Evolutionary conservation across 441 rosid genomes (phyloP).

Genomic region (Eutrema salsugineum): DNA sequence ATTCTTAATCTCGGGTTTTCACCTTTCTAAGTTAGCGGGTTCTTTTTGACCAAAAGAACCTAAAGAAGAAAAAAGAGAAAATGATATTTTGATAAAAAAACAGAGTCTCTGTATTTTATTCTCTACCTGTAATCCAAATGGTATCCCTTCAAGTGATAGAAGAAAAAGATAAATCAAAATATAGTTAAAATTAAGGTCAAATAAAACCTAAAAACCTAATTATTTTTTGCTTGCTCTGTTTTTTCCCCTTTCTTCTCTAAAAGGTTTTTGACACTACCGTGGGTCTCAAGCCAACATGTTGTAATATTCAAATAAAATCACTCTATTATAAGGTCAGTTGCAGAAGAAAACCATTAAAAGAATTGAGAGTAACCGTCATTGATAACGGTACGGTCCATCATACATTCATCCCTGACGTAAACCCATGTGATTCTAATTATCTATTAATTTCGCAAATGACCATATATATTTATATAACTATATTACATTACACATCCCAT

Average conservation of each 20-base stretch:
- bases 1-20: not conserved
- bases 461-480: not conserved
- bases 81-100: too few species aligned
- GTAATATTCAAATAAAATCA: not conserved
- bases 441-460: not conserved
- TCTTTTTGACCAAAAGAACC: not conserved
- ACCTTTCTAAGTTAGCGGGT: not conserved
- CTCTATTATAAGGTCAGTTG: not conserved
- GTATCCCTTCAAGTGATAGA: too few species aligned
- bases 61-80: too few species aligned
- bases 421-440: constrained; percentile 14
- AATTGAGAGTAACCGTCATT: constrained; percentile 5
- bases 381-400: constrained; percentile 21
- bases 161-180: too few species aligned
- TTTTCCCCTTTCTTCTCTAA: constrained; percentile 9
- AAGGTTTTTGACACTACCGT: not conserved
- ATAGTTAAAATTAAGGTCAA: too few species aligned
- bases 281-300: constrained; percentile 13
- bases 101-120: too few species aligned
- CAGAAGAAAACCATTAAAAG: not conserved
- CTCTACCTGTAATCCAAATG: too few species aligned
- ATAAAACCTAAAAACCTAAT: too few species aligned
- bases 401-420: constrained; percentile 8
- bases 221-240: not conserved
- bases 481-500: not conserved